Evolutionary conservation across 495 filamentous ascomycete genomes (phyloP), one percentile per base, ranked within the genome.

Genomic region (Aspergillus sparsus): DNA sequence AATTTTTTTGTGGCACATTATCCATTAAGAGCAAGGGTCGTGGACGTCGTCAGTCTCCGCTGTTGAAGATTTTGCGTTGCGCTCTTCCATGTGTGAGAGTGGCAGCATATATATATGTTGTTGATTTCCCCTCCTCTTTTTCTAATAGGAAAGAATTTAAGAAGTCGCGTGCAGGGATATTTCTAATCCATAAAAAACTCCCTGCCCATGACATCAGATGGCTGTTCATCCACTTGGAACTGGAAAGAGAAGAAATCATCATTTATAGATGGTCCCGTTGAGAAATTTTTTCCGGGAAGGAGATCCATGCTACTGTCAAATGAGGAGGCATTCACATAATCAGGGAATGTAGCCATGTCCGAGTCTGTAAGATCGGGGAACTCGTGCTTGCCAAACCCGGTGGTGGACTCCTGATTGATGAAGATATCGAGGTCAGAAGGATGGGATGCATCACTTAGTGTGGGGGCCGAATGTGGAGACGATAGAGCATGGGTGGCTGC

Each of bases 381-480:
- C 32, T 76, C 72, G 32, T 75, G 63, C 44, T 73, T 71, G 37
- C 54, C 54, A 45, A 76, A 65, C 4, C 66, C 66, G 7, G 74
- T 66, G 4, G 72, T 68, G 16, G 74, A 55, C 57, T 75, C 75
- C 59, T 76, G 71, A 41, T 65, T 74, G 62, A 80, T 77, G 62
- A 78, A 80, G 33, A 77, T 69, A 61, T 78, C 77, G n/a, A 80
- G 74, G 42, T 80, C 76, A 1, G 77, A 77, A 32, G 71, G 71
- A 18, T 73, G 65, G 1, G 72, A 71, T 2, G 73, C 74, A 31
- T 73, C 72, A n/a, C 68, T 68, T 34, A 80, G 60, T 3, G 75
- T 77, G 16, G 77, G 77, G 2, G 68, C 75, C 5, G 69, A 70
- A 53, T 73, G 73, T 33, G 77, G 73, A 16, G 76, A 78, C 11